Evolutionary conservation across 352 stramenopile species (phyloP).

Genomic region (Thalassiosira mediterranea): DNA sequence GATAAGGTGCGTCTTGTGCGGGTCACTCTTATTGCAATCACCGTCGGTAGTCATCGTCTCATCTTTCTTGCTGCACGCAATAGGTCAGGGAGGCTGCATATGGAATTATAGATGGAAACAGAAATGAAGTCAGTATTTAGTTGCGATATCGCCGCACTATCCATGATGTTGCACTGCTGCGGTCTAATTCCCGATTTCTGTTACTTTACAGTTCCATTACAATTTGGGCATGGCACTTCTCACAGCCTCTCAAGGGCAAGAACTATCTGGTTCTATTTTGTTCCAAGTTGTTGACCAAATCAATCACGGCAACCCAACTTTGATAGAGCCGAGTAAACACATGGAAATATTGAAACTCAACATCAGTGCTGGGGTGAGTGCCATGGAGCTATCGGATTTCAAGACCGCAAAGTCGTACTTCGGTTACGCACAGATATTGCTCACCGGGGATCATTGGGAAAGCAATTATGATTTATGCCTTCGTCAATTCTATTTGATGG

Average conservation of each 20-base stretch:
- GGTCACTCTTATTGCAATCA: background rate
- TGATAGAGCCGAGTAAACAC: background rate
- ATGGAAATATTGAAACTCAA: slow-evolving; percentile 35
- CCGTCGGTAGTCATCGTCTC: no score
- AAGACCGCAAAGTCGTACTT: background rate
- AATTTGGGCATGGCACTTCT: slow-evolving; percentile 30
- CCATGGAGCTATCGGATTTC: background rate
- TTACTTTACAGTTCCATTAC: slow-evolving; percentile 42
- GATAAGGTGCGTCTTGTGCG: slow-evolving; percentile 26
- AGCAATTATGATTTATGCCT: slow-evolving; percentile 2
- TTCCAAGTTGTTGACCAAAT: slow-evolving; percentile 43
- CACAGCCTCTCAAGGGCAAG: slow-evolving; percentile 14
- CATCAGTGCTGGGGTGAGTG: slow-evolving; percentile 16
- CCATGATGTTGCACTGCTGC: no score
- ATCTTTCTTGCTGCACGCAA: no score
- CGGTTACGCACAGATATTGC: background rate
- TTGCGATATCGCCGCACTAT: no score
- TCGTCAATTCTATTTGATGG: slow-evolving; percentile 2
- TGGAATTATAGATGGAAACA: no score
- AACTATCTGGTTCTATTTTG: slow-evolving; percentile 9
- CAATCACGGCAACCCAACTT: slow-evolving; percentile 27
- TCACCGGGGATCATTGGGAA: slow-evolving; percentile 3
- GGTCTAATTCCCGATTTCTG: no score
- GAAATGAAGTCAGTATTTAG: no score
- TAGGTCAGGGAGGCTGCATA: slow-evolving; percentile 33